phyloP scores from a whole-genome alignment of 768 basidiomycete species.

The Chalciporus piperatus region DNA sequence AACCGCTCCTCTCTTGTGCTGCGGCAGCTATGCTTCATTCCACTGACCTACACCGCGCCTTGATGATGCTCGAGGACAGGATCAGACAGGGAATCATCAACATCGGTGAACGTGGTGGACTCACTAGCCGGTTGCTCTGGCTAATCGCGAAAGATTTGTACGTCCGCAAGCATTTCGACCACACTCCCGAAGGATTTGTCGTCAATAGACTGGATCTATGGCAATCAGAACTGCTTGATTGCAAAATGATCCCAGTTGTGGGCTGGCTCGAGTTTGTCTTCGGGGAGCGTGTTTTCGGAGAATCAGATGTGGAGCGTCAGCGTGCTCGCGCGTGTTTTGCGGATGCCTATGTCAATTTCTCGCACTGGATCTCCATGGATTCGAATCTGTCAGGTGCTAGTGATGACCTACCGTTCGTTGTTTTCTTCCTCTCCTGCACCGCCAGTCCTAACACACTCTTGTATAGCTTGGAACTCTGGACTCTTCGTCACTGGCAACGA shows the following conservation, averaged over 20 bases:
- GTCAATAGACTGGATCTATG: too few species aligned
- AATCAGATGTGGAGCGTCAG: not conserved
- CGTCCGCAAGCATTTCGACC: not conserved
- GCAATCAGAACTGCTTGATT: slow-evolving; percentile 7
- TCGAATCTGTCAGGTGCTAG: slow-evolving; percentile 1
- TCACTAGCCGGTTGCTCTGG: slow-evolving; percentile 5
- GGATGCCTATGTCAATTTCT: slow-evolving; percentile 12
- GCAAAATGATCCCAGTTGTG: slow-evolving; percentile 10
- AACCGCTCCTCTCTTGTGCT: slow-evolving; percentile 15
- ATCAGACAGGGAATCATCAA: slow-evolving; percentile 9
- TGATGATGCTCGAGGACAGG: not conserved
- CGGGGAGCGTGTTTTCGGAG: not conserved
- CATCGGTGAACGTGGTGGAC: slow-evolving; percentile 5
- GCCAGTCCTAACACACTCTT: not conserved
- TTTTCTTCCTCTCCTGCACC: too few species aligned
- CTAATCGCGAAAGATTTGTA: slow-evolving; percentile 4
- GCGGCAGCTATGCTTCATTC: slow-evolving; percentile 1
- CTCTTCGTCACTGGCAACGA: slow-evolving; percentile 11
- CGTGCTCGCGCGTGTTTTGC: slow-evolving; percentile 2
- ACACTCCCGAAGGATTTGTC: too few species aligned
- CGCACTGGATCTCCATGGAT: slow-evolving; percentile 16
- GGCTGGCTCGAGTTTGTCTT: slow-evolving; percentile 15
- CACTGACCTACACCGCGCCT: not conserved
- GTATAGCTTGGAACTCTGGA: slow-evolving; percentile 3
- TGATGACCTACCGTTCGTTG: not conserved